Base-by-base conservation (phyloP, 768 basidiomycete genomes). In the Pleurotus tuber-regium region DNA sequence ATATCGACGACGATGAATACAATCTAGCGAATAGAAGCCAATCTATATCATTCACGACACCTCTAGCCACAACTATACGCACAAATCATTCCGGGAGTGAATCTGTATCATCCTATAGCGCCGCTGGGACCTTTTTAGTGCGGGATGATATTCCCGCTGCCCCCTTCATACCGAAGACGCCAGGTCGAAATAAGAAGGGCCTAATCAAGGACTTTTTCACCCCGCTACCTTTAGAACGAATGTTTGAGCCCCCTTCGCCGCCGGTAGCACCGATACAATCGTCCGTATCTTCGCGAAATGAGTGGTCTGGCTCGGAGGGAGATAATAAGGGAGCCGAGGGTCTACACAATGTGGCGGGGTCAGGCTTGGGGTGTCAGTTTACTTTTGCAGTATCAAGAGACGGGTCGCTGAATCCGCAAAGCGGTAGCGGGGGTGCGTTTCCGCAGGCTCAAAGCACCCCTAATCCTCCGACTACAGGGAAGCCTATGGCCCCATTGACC, bases 161-260 rank as follows among this genome's bases (percentile, higher is more conserved):
- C 4, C 79, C 82, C 0, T 61, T 87, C 36, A 65, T 87, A 14
- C 82, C 83, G 43, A 84, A 82, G 61, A 87, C 87, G 8, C 86
- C 87, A 7, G 84, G 80, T 19, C 71, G 72, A 36, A 57, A 74
- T 54, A 83, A 82, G 64, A 85, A 82, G 54, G 70, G 73, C n/a
- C 59, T 71, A 31, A 77, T 84, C 40, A 92, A 88, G 68, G 84
- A 89, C 67, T 82, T 98, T 63, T 98, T 98, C 72, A 91, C 86
- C 50, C 92, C 92, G 0, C 65, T 93, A 49, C 85, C 87, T 21
- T 75, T 97, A 7, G 93, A 97, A 68, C 80, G 78, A 50, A 92
- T 97, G 90, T 97, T 96, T 58, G 89, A 95, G 55, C 94, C 94
- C 6, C 94, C 94, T 1, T 90, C 92, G 5, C 91, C 91, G 3